These are phyloP conservation scores for Diaporthe humulicola DNA, from an alignment of 2,329 filamentous ascomycete species.

Conservation along the genomic window DNA sequence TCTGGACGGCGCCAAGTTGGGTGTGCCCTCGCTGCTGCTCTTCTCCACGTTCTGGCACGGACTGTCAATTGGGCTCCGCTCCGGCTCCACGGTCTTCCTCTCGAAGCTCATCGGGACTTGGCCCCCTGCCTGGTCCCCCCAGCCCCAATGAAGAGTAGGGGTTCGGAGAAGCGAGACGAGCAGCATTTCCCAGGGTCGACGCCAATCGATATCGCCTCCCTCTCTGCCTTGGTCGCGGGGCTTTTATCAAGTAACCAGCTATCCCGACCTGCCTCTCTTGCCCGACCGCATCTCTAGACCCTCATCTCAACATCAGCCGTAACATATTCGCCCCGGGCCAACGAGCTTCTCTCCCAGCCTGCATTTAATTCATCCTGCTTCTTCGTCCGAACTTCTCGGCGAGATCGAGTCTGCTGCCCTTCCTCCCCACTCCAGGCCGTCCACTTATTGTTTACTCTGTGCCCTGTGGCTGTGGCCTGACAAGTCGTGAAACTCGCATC, in stretches of 20 bases:
- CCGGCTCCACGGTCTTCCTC: constrained; percentile 32
- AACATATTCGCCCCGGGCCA: not conserved
- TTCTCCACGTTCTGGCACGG: constrained; percentile 34
- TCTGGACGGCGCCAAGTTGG: not conserved
- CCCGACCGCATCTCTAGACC: constrained; percentile 8
- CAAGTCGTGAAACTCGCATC: not conserved
- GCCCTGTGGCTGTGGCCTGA: not conserved
- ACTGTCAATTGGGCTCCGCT: constrained; percentile 35
- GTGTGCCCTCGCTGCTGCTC: not conserved
- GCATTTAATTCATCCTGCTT: not conserved
- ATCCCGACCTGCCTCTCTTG: constrained; percentile 36
- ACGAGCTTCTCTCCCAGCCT: constrained; percentile 15
- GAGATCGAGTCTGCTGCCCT: not conserved
- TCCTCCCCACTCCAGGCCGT: not conserved
- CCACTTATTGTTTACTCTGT: not conserved
- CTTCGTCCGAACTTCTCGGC: not conserved
- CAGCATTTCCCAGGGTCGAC: constrained; percentile 38
- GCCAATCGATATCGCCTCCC: constrained; percentile 34
- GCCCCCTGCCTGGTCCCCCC: constrained; percentile 31
- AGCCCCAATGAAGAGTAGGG: constrained; percentile 39
- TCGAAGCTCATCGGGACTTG: constrained; percentile 30
- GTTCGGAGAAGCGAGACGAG: constrained; percentile 35
- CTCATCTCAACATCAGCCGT: constrained; percentile 10
- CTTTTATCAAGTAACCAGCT: constrained; percentile 40
- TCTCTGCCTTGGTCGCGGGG: constrained; percentile 33